Evolutionary conservation across 257 asterid species (phyloP).

Genomic region (Apocynum venetum): DNA sequence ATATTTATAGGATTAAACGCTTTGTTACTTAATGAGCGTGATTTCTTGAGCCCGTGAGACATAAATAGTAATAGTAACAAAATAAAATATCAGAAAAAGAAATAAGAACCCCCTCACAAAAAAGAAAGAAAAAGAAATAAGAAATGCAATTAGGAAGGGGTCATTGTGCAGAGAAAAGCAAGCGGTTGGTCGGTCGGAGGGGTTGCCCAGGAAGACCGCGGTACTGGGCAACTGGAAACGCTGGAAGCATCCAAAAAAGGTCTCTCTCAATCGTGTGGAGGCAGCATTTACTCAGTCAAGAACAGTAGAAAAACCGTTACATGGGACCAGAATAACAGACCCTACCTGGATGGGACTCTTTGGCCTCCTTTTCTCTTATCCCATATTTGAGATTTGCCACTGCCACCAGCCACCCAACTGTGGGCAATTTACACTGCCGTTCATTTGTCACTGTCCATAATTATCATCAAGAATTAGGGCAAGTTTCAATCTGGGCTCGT

Average conservation of each 20-base stretch:
- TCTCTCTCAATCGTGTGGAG: not conserved
- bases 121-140: not conserved
- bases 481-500: not conserved
- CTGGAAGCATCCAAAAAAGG: constrained; percentile 5
- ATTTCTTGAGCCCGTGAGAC: too few relatives aligned
- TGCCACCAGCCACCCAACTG: not conserved
- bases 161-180: not conserved
- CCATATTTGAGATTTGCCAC: not conserved
- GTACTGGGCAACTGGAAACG: not conserved
- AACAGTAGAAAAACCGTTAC: not conserved
- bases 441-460: not conserved
- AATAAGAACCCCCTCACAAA: not conserved
- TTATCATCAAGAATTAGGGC: not conserved
- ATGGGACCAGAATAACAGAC: not conserved
- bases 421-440: not conserved
- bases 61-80: too few relatives aligned
- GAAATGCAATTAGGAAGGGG: not conserved
- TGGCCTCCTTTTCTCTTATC: not conserved
- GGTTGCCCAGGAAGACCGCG: not conserved
- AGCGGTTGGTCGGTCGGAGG: constrained; percentile 9
- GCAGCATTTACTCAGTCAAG: not conserved
- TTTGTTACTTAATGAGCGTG: too few relatives aligned
- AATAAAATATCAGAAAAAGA: not conserved
- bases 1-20: too few relatives aligned
- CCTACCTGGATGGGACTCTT: not conserved